Evolutionary conservation across 768 basidiomycete genomes (phyloP), one percentile per base, ranked within the genome.

Genomic region (Cytidiella melzeri): DNA sequence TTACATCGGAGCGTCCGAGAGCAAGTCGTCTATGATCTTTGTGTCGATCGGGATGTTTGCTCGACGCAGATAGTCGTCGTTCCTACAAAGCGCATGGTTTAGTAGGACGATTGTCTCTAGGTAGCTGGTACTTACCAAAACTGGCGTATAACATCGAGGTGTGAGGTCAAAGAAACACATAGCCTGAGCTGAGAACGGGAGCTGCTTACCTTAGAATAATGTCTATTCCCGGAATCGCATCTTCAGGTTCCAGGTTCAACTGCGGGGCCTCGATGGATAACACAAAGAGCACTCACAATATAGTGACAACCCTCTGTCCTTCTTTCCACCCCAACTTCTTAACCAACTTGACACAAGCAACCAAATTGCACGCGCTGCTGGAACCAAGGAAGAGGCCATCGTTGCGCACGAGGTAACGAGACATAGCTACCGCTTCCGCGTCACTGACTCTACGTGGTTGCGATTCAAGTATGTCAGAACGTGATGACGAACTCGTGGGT

Each of bases 381-480:
- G 94, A 97, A 12, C 96, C 96, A 24, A 98, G 73, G 69, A 94
- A 98, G 23, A 99, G 71, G 0, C 96, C 96, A 56, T 98, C 95
- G 48, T 89, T 73, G 43, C 84, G 72, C 3, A 96, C 92, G 18
- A 99, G 77, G 63, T 92, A 92, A 9, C 94, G 83, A 1, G 93
- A 87, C 95, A 98, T 98, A 6, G 87, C 81, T 41, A 98, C 91
- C 0, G 95, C 95, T 67, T 99, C 95, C 1, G 77, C 83, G 56
- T 98, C 96, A 2, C 88, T 85, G 63, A 97, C 82, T 50, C 94
- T 94, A 62, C 9, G n/a, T 6, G 26, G 28, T 41, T 44, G 11
- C 30, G 34, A 18, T 34, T 43, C 34, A 20, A 57, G 34, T 19
- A 12, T 25, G 10, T 4, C n/a, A 19, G 25, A 28, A 10, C 6